Evolutionary conservation across 2,329 filamentous ascomycete species (phyloP), one percentile per base, ranked within the genome.

Genomic region (Curvularia verruculosa): DNA sequence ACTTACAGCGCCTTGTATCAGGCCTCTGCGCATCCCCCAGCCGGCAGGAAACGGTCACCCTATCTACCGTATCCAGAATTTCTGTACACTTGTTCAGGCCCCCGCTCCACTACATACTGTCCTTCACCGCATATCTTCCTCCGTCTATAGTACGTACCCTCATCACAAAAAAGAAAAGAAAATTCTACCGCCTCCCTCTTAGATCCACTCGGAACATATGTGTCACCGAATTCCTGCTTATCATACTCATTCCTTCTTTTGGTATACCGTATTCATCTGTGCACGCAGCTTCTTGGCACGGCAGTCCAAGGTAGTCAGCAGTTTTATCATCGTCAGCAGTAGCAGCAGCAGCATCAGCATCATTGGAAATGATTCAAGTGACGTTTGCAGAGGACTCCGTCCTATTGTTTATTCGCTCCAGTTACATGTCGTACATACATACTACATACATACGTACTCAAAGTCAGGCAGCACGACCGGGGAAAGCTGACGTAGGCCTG

Each of bases 391-490:
- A 19, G 44, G 47, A 47, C 46, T 56, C n/a, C 46, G 21, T 49
- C 8, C 18, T 31, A 34, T 54, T 18, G 28, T 10, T 46, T 48
- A 34, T 34, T 49, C 47, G 21, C 19, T 23, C 39, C 36, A 45
- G 24, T 40, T 54, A 19, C 29, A 41, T n/a, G 39, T 54, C 43
- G 36, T 37, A n/a, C n/a, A n/a, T n/a, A n/a, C n/a, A n/a, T n/a
- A n/a, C n/a, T n/a, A n/a, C n/a, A n/a, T n/a, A n/a, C n/a, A n/a
- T n/a, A n/a, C n/a, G n/a, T n/a, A 36, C 31, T 37, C 45, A 46
- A 46, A 49, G 57, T 49, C 40, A 49, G 34, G 49, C 49, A 56
- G 54, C 54, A 56, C 54, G 54, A 56, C 54, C 54, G 54, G 54
- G 54, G 44, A 57, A 41, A 47, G 57, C 41, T 57, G 54, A 59